Evolutionary conservation across 345 rosid species (phyloP).

Genomic region (Camelina neglecta): DNA sequence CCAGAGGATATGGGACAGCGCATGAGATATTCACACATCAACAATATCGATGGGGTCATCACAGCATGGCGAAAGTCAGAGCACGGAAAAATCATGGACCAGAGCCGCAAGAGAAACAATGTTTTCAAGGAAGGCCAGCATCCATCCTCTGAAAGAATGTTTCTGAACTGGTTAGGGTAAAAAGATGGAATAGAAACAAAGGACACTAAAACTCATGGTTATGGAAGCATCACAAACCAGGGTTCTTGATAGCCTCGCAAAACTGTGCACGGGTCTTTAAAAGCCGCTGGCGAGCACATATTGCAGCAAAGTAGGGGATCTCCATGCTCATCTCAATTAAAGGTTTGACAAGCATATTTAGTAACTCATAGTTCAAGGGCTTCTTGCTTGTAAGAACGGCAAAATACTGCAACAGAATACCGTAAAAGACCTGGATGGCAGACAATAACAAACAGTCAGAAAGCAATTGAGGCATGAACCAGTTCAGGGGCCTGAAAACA

Average conservation of each 20-base stretch:
- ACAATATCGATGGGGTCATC: slow-evolving; percentile 80
- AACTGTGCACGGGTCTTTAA: slow-evolving; percentile 62
- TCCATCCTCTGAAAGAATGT: slow-evolving; percentile 59
- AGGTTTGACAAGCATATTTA: slow-evolving; percentile 83
- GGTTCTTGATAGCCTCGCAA: slow-evolving; percentile 71
- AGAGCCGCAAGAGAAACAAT: slow-evolving; percentile 77
- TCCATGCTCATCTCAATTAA: slow-evolving; percentile 84
- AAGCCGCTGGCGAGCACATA: slow-evolving; percentile 92
- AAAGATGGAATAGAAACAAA: slow-evolving; percentile 7
- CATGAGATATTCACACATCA: slow-evolving; percentile 96
- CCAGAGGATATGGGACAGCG: slow-evolving; percentile 81
- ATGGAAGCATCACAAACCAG: slow-evolving; percentile 56
- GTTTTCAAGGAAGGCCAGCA: slow-evolving; percentile 96
- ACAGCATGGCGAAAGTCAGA: slow-evolving; percentile 95
- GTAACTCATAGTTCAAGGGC: slow-evolving; percentile 78
- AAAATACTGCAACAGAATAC: slow-evolving; percentile 86
- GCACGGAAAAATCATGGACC: slow-evolving; percentile 95
- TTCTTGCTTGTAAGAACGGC: slow-evolving; percentile 71
- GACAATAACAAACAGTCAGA: slow-evolving; percentile 29
- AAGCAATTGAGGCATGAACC: slow-evolving; percentile 11
- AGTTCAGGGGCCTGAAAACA: slow-evolving; percentile 3
- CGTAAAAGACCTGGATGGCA: slow-evolving; percentile 80
- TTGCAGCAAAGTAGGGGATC: slow-evolving; percentile 95
- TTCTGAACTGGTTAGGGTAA: slow-evolving; percentile 18
- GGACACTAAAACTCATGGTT: slow-evolving; percentile 7